Conservation (phyloP, 805 yeast genomes). For the Sungouiella blattae region DNA sequence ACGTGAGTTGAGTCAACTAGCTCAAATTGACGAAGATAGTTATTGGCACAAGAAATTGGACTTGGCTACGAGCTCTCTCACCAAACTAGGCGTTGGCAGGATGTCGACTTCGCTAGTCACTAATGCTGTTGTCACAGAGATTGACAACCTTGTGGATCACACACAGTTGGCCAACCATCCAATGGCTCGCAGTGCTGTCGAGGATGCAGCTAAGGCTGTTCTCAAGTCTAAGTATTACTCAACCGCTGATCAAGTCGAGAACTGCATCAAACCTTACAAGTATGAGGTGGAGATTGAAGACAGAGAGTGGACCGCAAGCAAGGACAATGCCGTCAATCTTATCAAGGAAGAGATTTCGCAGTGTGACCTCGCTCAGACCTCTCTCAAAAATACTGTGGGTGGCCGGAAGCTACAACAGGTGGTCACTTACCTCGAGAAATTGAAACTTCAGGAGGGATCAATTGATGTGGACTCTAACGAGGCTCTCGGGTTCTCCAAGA, state of each 20-base stretch:
- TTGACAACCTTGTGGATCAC: conserved; percentile 65
- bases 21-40: conserved; percentile 54
- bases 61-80: conserved; percentile 73
- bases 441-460: conserved; percentile 33
- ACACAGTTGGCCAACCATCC: conserved; percentile 84
- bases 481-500: conserved; percentile 79
- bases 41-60: conserved; percentile 90
- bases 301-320: conserved; percentile 83
- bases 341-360: conserved; percentile 83
- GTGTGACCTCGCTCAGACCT: conserved; percentile 61
- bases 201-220: conserved; percentile 80
- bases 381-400: conserved; percentile 70
- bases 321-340: conserved; percentile 70
- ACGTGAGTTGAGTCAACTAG: conserved; percentile 52
- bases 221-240: conserved; percentile 75
- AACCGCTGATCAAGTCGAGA: conserved; percentile 97
- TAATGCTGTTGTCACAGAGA: conserved; percentile 72
- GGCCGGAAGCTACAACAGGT: conserved; percentile 81
- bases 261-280: conserved; percentile 96
- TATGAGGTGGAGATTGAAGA: conserved; percentile 96
- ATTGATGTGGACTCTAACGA: conserved; percentile 51
- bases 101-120: conserved; percentile 80
- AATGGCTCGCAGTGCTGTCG: conserved; percentile 75
- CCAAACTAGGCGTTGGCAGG: conserved; percentile 93
- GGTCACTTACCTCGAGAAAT: conserved; percentile 62